Evolutionary conservation across 208 protist species (phyloP), one percentile per base, ranked within the genome.

Genomic region (Leishmania arabica): DNA sequence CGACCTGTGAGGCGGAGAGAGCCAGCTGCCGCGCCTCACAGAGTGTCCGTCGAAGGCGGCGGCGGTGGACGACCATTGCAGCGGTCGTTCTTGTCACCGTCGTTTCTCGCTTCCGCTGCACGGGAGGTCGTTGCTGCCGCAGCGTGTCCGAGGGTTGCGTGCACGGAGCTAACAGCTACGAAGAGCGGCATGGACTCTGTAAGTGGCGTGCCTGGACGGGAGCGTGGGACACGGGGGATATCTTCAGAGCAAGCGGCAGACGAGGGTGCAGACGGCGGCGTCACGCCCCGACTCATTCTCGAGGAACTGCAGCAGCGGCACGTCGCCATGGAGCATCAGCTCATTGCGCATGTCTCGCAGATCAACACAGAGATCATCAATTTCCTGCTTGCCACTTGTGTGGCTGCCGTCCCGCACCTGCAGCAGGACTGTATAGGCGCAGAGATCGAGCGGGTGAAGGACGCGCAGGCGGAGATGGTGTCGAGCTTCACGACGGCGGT

Each of bases 341-440:
- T 95, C 21, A 81, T 95, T 19, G 76, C 87, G 1, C 78, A 85
- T 6, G 80, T 97, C 9, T 92, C 92, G 4, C 92, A 91, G 51
- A 71, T 95, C 47, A 95, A 95, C 84, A 97, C 93, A 75, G 93
- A 95, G 81, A 81, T 97, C 5, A 95, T 97, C 64, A 97, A 97
- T 75, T 91, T 91, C 65, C 90, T 97, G 40, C 77, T 93, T 13
- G 89, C 91, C 70, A 78, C 85, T 9, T 88, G 84, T 53, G 84
- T 86, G 11, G 65, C 83, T 24, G 78, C 80, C 37, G 34, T 94
- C n/a, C 78, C 81, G 65, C 69, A 76, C 60, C 62, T 87, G 40
- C 74, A 88, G 62, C 51, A 68, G 31, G 81, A 81, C 4, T 73
- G 78, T 42, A 83, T 82, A 56, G 73, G 75, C n/a, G 69, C 60